Conservation (phyloP, 306 rosid species). For the Alnus glutinosa region DNA sequence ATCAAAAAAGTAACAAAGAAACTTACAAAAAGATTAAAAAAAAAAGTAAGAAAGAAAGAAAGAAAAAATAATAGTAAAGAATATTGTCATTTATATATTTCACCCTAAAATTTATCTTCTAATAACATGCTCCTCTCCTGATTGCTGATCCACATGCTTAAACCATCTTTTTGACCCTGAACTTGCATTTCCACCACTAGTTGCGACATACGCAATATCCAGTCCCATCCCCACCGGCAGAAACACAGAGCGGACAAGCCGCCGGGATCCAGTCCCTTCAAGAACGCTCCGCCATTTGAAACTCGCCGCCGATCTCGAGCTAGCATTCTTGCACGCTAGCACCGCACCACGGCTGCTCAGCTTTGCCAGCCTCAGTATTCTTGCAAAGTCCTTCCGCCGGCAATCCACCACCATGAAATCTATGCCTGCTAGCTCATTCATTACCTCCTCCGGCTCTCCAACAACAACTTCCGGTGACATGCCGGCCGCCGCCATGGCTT, state of each 20-base stretch:
- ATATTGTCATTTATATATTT: background rate
- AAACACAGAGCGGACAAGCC: conserved; percentile 71
- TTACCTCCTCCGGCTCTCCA: conserved; percentile 74
- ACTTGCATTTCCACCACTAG: conserved; percentile 35
- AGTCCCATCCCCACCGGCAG: conserved; percentile 91
- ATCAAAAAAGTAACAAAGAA: too few relatives aligned
- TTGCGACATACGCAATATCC: conserved; percentile 75
- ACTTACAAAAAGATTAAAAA: too few relatives aligned
- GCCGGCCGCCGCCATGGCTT: conserved; percentile 48
- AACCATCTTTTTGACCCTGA: conserved; percentile 58
- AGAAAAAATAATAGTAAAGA: background rate
- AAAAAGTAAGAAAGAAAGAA: too few relatives aligned
- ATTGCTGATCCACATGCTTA: conserved; percentile 74
- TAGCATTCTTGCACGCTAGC: conserved; percentile 74
- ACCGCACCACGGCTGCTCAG: conserved; percentile 77
- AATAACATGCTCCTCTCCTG: conserved; percentile 81
- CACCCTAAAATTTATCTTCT: conserved; percentile 39
- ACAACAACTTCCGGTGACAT: conserved; percentile 54
- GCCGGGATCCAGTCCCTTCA: conserved; percentile 42
- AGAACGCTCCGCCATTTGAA: conserved; percentile 63
- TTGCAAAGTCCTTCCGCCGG: conserved; percentile 47
- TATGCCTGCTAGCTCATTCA: conserved; percentile 51
- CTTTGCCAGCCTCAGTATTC: conserved; percentile 63
- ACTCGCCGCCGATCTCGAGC: conserved; percentile 37
- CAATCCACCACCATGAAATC: conserved; percentile 85